These are phyloP conservation scores for Rhodotorula sp. DNA, from an alignment of 1,284 basidiomycete species.

Conservation along the genomic window DNA sequence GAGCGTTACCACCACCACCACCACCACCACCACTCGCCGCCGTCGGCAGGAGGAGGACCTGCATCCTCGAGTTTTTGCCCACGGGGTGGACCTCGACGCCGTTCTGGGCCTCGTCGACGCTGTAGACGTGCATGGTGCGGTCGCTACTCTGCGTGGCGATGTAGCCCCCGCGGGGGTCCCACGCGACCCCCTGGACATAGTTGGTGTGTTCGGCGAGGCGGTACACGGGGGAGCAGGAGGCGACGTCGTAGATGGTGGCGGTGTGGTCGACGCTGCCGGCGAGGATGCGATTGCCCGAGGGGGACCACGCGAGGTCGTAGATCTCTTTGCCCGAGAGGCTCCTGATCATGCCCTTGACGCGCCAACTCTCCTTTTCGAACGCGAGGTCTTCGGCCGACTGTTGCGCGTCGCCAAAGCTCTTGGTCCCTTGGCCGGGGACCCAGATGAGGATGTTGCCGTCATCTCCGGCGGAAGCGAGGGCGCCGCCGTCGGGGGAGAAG, in stretches of 20 bases:
- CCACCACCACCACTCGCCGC: constrained; percentile 57
- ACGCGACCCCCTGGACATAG: constrained; percentile 93
- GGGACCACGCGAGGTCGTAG: constrained; percentile 96
- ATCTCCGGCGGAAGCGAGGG: constrained; percentile 90
- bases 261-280: constrained; percentile 96
- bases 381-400: constrained; percentile 64
- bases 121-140: constrained; percentile 54
- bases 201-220: constrained; percentile 87
- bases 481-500: constrained; percentile 88
- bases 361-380: constrained; percentile 94
- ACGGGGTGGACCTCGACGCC: constrained; percentile 80
- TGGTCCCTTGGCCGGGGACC: constrained; percentile 74
- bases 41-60: constrained; percentile 53
- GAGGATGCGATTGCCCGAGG: constrained; percentile 86
- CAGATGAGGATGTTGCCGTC: constrained; percentile 97
- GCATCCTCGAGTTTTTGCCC: constrained; percentile 73
- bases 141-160: constrained; percentile 93
- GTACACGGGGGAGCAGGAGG: constrained; percentile 58
- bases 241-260: constrained; percentile 70
- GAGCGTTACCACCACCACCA: constrained; percentile 57
- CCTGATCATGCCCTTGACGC: constrained; percentile 75
- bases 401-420: constrained; percentile 68
- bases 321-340: constrained; percentile 65
- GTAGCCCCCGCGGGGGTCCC: constrained; percentile 92
- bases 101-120: constrained; percentile 12